These are phyloP conservation scores for Tricharina praecox DNA, from an alignment of 495 filamentous ascomycete species.

Conservation along the genomic window DNA sequence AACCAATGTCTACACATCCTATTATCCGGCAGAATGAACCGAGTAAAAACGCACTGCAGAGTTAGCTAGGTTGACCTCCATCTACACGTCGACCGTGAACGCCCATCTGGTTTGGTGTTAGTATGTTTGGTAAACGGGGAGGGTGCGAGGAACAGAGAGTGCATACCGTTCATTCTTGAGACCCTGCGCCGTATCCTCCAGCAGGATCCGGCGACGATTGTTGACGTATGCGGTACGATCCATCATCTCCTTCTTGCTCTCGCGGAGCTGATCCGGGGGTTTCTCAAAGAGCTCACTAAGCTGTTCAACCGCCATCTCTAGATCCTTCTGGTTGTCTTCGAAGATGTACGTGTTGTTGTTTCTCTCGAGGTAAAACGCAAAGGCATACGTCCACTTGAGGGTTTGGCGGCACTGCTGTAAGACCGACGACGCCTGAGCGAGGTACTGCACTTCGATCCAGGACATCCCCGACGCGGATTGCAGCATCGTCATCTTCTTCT, in stretches of 20 bases:
- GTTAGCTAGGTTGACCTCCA: too few species aligned
- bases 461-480: constrained; percentile 88
- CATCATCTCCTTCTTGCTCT: constrained; percentile 89
- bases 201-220: constrained; percentile 70
- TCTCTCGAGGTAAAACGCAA: constrained; percentile 85
- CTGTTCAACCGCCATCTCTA: constrained; percentile 90
- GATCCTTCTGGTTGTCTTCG: constrained; percentile 94
- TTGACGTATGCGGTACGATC: constrained; percentile 95
- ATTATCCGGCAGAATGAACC: too few species aligned
- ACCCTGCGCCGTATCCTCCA: constrained; percentile 82
- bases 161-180: constrained; percentile 59
- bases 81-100: constrained; percentile 24
- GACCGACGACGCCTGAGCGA: constrained; percentile 79
- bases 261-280: constrained; percentile 62
- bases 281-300: constrained; percentile 97
- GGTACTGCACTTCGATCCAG: constrained; percentile 97
- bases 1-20: too few species aligned
- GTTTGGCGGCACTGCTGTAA: constrained; percentile 93
- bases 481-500: constrained; percentile 95
- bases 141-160: too few species aligned
- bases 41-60: too few species aligned
- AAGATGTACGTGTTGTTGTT: constrained; percentile 97
- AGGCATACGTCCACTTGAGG: constrained; percentile 97
- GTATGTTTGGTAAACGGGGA: constrained; percentile 11
- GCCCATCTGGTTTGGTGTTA: constrained; percentile 24